Percentiles rank a stretch among this genome's conserved stretches.
Evolutionary conservation across 495 filamentous ascomycete genomes (phyloP).

Genomic region (Aspergillus kassunensis): DNA sequence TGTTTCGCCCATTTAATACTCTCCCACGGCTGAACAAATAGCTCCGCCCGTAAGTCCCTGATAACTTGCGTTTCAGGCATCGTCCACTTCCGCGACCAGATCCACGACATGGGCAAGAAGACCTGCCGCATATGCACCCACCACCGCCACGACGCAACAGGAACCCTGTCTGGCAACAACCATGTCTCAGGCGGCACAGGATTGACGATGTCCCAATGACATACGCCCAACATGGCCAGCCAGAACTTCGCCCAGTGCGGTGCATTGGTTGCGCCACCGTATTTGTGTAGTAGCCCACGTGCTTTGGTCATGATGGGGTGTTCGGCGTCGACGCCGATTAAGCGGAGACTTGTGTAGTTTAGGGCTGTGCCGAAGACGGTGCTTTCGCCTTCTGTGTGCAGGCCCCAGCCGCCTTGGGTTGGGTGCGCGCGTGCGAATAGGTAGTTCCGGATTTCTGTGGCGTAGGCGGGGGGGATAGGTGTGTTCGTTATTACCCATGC

Average conservation of each 20-base stretch:
- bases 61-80: constrained; percentile 7
- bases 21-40: constrained; percentile 6
- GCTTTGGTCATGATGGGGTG: constrained; percentile 71
- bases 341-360: constrained; percentile 68
- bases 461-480: constrained; percentile 3
- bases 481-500: constrained; percentile 13
- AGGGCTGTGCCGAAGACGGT: constrained; percentile 74
- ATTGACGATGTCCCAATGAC: constrained; percentile 65
- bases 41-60: constrained; percentile 5
- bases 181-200: constrained; percentile 79
- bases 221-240: constrained; percentile 68
- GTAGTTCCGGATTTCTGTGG: constrained; percentile 8
- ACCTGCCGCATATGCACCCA: constrained; percentile 7
- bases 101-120: constrained; percentile 12
- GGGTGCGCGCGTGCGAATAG: constrained; percentile 42
- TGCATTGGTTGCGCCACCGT: constrained; percentile 64
- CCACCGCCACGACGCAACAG: constrained; percentile 14
- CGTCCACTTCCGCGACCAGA: constrained; percentile 6
- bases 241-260: constrained; percentile 89
- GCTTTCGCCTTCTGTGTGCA: constrained; percentile 72
- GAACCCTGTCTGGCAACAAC: constrained; percentile 27
- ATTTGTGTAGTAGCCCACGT: constrained; percentile 52
- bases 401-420: constrained; percentile 74
- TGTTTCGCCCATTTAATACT: background rate
- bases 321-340: constrained; percentile 72